Evolutionary conservation across 192 early-diverging fungal genomes (phyloP), one percentile per base, ranked within the genome.

Genomic region (Entrophospora sp.): DNA sequence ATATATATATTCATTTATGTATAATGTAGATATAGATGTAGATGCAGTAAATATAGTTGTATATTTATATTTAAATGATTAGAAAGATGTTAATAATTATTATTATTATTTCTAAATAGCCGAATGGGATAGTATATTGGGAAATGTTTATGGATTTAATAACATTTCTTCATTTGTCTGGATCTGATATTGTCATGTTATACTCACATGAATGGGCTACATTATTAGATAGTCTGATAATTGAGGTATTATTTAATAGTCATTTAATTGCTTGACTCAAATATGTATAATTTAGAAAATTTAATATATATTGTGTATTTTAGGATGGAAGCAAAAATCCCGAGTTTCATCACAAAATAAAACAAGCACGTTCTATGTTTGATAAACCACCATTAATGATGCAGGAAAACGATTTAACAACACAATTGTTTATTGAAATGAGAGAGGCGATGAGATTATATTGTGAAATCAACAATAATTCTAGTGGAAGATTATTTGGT

Each of bases 191-290:
- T 32, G 52, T 69, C 1, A 49, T 71, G 60, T 45, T 72, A 10
- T 67, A 74, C 52, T 66, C 73, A 2, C 69, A 70, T 35, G 76
- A 77, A 49, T 77, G 76, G 76, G 69, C 60, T 18, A 60, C 42
- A 9, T 46, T 77, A 31, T 61, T 77, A 43, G 76, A 74, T 61
- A 43, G 48, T 42, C 53, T 77, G 5, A 14, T 58, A 30, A 16
- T 4, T 40, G 31, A 59, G n/a, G 76, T 77, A 77, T 0, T 13
- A 56, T 52, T 12, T 9, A 48, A 48, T 48, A n/a, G 9, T 28
- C 6, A 49, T 24, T 58, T 18, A 5, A 7, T 38, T 37, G 28
- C 27, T 55, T 55, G n/a, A n/a, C n/a, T n/a, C n/a, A n/a, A n/a
- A n/a, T n/a, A n/a, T 40, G 18, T 56, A 25, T 55, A 16, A 25